phyloP scores from a whole-genome alignment of 1,284 basidiomycete species.

The Anthracocystis walkeri region DNA sequence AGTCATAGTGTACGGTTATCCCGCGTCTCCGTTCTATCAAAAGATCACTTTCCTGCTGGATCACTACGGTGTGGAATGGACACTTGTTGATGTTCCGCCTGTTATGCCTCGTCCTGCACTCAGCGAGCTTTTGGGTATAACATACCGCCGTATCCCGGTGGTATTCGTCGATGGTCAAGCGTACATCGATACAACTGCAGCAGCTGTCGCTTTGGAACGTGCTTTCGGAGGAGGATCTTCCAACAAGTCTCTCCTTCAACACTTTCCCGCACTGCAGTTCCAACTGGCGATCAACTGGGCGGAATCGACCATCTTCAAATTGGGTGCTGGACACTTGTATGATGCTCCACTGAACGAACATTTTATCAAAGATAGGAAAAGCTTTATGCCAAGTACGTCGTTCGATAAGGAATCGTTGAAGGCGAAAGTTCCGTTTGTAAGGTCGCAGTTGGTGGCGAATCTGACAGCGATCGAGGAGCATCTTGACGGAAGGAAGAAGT shows the following conservation, averaged over 20 bases:
- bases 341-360: constrained; percentile 28
- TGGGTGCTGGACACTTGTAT: constrained; percentile 41
- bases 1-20: constrained; percentile 50
- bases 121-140: constrained; percentile 41
- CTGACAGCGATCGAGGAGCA: constrained; percentile 38
- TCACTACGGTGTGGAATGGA: constrained; percentile 45
- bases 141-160: constrained; percentile 49
- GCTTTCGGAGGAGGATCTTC: constrained; percentile 22
- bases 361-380: constrained; percentile 34
- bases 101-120: constrained; percentile 45
- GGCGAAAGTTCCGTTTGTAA: constrained; percentile 25
- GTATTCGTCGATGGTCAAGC: constrained; percentile 45
- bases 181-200: constrained; percentile 45
- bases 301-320: constrained; percentile 27
- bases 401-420: constrained; percentile 37
- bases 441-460: constrained; percentile 31
- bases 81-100: constrained; percentile 34
- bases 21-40: constrained; percentile 46
- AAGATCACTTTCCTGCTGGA: constrained; percentile 37
- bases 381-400: constrained; percentile 30
- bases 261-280: constrained; percentile 27
- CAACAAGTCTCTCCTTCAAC: constrained; percentile 17
- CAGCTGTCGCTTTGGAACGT: constrained; percentile 31
- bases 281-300: constrained; percentile 47
- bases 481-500: constrained; percentile 10